phyloP scores from a whole-genome alignment of 441 rosid species.

The Flueggea neowawraea region DNA sequence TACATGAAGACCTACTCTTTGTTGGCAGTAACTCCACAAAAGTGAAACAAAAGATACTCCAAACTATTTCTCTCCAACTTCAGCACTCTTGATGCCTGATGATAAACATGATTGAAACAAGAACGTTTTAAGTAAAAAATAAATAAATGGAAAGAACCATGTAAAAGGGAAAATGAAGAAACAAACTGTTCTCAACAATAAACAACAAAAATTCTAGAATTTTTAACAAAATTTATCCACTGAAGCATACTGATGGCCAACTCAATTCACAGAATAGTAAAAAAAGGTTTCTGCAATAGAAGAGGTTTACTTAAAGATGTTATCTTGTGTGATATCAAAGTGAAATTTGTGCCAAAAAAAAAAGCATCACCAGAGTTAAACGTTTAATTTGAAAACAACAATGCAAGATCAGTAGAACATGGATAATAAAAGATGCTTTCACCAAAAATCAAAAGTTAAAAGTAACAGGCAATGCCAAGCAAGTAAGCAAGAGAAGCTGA shows the following conservation, averaged over 20 bases:
- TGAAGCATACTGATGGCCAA: neutral
- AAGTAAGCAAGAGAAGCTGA: conserved; percentile 7
- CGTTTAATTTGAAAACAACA: neutral
- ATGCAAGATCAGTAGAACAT: neutral
- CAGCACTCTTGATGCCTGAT: conserved; percentile 87
- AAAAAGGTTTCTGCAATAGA: neutral
- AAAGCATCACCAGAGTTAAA: neutral
- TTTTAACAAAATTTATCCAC: neutral
- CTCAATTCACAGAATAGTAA: neutral
- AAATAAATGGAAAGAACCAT: too few species aligned
- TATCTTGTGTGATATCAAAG: too few species aligned
- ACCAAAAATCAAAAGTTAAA: neutral
- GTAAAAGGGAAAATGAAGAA: neutral
- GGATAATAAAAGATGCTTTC: neutral
- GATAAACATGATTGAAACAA: conserved; percentile 4
- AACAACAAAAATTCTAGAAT: neutral
- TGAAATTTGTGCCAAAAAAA: too few species aligned
- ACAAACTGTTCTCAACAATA: neutral
- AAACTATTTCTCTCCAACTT: conserved; percentile 90
- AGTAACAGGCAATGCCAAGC: neutral
- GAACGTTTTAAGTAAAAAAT: neutral
- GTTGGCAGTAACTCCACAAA: conserved; percentile 83
- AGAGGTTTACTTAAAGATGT: neutral
- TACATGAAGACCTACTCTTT: conserved; percentile 60
- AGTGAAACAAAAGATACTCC: conserved; percentile 76